These are phyloP conservation scores for Blastocystis sp. DNA, from an alignment of 352 stramenopile species.

Conservation along the genomic window DNA sequence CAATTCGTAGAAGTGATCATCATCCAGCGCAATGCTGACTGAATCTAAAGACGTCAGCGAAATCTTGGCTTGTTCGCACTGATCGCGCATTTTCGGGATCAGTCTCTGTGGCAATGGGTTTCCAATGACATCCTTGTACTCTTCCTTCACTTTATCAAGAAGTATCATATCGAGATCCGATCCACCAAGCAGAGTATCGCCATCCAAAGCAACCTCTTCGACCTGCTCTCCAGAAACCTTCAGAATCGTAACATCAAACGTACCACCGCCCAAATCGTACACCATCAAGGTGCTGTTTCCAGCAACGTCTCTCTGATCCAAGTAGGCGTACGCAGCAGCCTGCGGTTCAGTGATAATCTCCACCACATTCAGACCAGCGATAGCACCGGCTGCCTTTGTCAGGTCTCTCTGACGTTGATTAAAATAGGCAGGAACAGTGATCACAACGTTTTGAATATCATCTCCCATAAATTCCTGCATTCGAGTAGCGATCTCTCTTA, in stretches of 20 bases:
- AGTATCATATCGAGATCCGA: not conserved
- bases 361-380: constrained; percentile 94
- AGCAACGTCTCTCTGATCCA: constrained; percentile 62
- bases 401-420: constrained; percentile 98
- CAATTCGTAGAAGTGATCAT: not conserved
- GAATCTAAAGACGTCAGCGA: not conserved
- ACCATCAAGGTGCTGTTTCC: constrained; percentile 63
- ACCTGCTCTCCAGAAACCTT: constrained; percentile 96
- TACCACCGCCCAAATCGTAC: constrained; percentile 72
- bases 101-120: not conserved
- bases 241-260: constrained; percentile 92
- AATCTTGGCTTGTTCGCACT: constrained; percentile 48
- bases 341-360: constrained; percentile 80
- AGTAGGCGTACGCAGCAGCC: constrained; percentile 67
- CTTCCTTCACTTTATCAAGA: not conserved
- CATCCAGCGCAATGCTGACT: not conserved
- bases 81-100: not conserved
- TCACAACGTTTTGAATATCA: constrained; percentile 3
- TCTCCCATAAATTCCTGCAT: not conserved
- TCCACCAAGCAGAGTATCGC: constrained; percentile 95
- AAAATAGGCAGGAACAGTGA: constrained; percentile 83
- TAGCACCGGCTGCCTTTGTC: constrained; percentile 96
- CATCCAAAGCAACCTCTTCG: constrained; percentile 94
- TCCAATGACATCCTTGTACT: not conserved
- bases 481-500: not conserved